These are phyloP conservation scores for Galium porrigens DNA, from an alignment of 305 asterid genomes.

Conservation along the genomic window DNA sequence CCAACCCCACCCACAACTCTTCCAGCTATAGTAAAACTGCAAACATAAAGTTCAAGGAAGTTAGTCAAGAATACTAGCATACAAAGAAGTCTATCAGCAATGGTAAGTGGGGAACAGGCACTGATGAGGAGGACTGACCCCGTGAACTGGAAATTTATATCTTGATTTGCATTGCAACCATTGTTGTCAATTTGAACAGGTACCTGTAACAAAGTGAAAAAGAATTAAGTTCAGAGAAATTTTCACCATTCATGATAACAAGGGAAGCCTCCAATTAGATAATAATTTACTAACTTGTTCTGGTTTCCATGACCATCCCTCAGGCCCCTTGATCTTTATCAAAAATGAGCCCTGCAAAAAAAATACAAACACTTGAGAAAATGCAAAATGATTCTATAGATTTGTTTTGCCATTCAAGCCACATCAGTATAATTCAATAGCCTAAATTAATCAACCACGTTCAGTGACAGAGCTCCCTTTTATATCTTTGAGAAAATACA, in stretches of 20 bases:
- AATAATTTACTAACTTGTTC: constrained; percentile 63
- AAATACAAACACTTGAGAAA: constrained; percentile 16
- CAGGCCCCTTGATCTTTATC: constrained; percentile 79
- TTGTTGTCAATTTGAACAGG: constrained; percentile 62
- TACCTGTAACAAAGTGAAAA: constrained; percentile 42
- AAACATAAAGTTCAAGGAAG: constrained; percentile 21
- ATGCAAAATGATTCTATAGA: not conserved
- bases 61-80: not conserved
- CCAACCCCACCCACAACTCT: constrained; percentile 72
- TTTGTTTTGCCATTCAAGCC: not conserved
- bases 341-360: constrained; percentile 69
- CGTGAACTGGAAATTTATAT: constrained; percentile 74
- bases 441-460: not conserved
- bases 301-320: constrained; percentile 88
- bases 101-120: not conserved
- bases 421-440: not conserved
- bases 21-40: constrained; percentile 69
- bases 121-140: constrained; percentile 38
- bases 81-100: constrained; percentile 8
- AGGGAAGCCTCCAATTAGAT: constrained; percentile 10
- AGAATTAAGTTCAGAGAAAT: not conserved
- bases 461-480: too few relatives aligned
- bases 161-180: constrained; percentile 88
- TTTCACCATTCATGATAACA: not conserved
- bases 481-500: too few relatives aligned